These are phyloP conservation scores for Erigeron philadelphicus DNA, from an alignment of 140 eudicot genomes.

Conservation along the genomic window DNA sequence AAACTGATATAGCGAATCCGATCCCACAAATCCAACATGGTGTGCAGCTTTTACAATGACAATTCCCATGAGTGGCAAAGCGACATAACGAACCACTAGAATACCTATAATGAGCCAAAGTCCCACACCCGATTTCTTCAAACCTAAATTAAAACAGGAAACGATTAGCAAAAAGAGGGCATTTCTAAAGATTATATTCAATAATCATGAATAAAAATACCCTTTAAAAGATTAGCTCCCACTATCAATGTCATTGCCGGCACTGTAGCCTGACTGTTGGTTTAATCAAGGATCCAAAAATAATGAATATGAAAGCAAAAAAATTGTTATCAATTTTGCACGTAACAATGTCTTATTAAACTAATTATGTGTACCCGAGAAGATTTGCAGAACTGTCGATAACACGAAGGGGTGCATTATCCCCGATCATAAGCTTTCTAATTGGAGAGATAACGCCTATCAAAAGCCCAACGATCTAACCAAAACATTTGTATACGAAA, in stretches of 20 bases:
- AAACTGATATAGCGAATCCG: slow-evolving; percentile 50
- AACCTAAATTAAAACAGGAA: slow-evolving; percentile 13
- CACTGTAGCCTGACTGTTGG: slow-evolving; percentile 46
- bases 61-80: slow-evolving; percentile 50
- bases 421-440: slow-evolving; percentile 52
- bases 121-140: slow-evolving; percentile 39
- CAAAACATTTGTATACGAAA: slow-evolving; percentile 6
- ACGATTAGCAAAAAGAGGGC: neutral
- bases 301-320: neutral
- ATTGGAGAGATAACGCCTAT: slow-evolving; percentile 56
- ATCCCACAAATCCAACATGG: slow-evolving; percentile 40
- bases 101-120: slow-evolving; percentile 43
- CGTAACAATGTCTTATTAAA: neutral
- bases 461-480: slow-evolving; percentile 53
- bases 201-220: slow-evolving; percentile 28
- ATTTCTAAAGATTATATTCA: neutral
- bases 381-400: slow-evolving; percentile 42
- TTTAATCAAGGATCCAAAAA: slow-evolving; percentile 7
- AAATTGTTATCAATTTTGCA: neutral
- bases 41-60: slow-evolving; percentile 42
- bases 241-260: slow-evolving; percentile 54
- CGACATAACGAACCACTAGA: slow-evolving; percentile 40
- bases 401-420: slow-evolving; percentile 62
- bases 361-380: slow-evolving; percentile 39
- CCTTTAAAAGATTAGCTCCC: slow-evolving; percentile 56